Base-by-base conservation (phyloP, 192 early-diverging fungal genomes). In the Podila epigama region DNA sequence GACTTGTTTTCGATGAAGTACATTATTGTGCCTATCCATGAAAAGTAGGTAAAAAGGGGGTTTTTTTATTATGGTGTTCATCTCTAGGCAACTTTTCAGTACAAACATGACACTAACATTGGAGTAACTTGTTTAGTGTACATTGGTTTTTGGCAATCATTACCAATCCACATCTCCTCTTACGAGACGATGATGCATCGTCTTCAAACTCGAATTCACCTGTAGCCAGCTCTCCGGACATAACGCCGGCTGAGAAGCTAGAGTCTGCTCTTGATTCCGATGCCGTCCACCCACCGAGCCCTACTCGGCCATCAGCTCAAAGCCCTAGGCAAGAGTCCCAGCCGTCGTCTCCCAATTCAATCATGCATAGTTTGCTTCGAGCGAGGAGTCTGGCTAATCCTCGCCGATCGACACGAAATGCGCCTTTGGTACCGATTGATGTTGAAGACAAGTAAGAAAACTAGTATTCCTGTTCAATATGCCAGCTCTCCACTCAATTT, bases 111-210 rank as follows among this genome's bases (percentile, higher is more conserved):
- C 11, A 41, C 13, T 10, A 41, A 5, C 40, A 44, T 7, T 41
- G 41, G 4, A 22, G n/a, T 22, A 5, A 0, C 12, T 48, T 5
- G 18, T 28, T 13, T 75, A 86, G 90, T 73, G 69, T 91, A 27
- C 94, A 96, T 64, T 96, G 94, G 94, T 96, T 94, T 67, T 81
- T 93, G 31, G 92, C 90, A 50, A 75, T 96, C 4, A 89, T 96
- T 13, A 83, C 78, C 63, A 91, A 96, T 60, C 89, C 94, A 13
- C 83, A 86, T 1, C 71, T 75, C 7, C 60, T 89, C 59, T 50
- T 86, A 4, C n/a, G 15, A 11, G 53, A 34, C 3, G 41, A 41
- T 31, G 40, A 44, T 16, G 11, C 37, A 41, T 25, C 28, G 54
- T 25, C 1, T 22, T 32, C 6, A 27, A 10, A 15, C 8, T 1